A percentile compares a stretch with the other conserved stretches of the same genome.
Evolutionary conservation across 164 flowering plant species (phyloP).

Genomic region (Nymphaea thermarum): DNA sequence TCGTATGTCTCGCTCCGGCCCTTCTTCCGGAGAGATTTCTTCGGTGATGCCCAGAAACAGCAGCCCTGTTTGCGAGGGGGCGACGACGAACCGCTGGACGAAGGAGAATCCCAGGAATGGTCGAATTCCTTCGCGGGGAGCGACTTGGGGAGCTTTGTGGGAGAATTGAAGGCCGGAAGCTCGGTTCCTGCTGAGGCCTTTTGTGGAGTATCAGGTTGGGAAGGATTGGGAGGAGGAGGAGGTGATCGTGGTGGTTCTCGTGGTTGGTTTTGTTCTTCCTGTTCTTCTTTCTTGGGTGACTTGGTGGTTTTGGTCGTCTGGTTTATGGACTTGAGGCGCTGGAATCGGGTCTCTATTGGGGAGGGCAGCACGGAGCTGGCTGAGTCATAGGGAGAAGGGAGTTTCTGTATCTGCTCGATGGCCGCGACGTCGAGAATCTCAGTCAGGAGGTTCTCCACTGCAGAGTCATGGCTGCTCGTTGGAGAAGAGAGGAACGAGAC

Average conservation of each 20-base stretch:
- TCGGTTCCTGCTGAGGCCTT: background rate
- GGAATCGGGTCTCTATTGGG: constrained; percentile 54
- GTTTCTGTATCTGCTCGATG: constrained; percentile 57
- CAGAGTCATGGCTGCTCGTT: constrained; percentile 34
- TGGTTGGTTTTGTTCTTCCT: constrained; percentile 1
- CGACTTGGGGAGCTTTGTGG: background rate
- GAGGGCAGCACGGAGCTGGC: constrained; percentile 38
- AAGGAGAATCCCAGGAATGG: background rate
- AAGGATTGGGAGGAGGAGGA: constrained; percentile 11
- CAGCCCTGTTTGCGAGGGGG: constrained; percentile 34
- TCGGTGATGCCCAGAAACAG: constrained; percentile 51
- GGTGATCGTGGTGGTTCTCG: constrained; percentile 4
- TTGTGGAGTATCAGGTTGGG: background rate
- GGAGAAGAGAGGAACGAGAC: constrained; percentile 25
- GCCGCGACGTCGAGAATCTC: constrained; percentile 42
- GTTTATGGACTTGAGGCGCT: constrained; percentile 49
- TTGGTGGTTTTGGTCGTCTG: constrained; percentile 1
- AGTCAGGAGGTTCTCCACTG: constrained; percentile 50
- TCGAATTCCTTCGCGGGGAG: background rate
- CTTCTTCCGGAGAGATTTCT: constrained; percentile 19
- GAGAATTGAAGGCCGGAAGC: constrained; percentile 1
- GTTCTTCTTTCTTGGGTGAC: background rate
- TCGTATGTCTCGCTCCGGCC: constrained; percentile 11
- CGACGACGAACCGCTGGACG: background rate
- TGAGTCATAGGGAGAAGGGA: constrained; percentile 46